These are phyloP conservation scores for Potentilla sterilis DNA, from an alignment of 306 rosid genomes.

Conservation along the genomic window DNA sequence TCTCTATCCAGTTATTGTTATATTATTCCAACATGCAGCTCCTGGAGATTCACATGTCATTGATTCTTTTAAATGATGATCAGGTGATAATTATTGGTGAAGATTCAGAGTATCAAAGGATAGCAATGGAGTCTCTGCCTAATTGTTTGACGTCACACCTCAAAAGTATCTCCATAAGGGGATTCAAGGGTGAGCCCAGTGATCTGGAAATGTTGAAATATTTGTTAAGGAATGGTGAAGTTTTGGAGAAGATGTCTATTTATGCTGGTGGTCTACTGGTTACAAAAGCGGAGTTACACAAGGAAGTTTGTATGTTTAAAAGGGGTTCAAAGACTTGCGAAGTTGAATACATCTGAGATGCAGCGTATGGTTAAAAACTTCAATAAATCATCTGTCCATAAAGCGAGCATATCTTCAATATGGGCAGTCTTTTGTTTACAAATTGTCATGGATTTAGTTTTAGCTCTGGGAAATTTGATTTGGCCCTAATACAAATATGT, in stretches of 20 bases:
- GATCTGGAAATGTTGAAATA: slow-evolving; percentile 2
- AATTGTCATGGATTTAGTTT: too few relatives aligned
- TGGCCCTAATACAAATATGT: too few relatives aligned
- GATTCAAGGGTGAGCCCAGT: background rate
- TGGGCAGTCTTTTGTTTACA: background rate
- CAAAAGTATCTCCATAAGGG: background rate
- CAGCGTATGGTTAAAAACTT: background rate
- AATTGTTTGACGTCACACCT: background rate
- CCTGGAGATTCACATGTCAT: background rate
- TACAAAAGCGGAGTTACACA: background rate
- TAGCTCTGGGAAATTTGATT: background rate
- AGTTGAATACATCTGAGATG: slow-evolving; percentile 2
- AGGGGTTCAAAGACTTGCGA: background rate
- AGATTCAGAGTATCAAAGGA: background rate
- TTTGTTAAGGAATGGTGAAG: background rate
- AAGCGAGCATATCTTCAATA: background rate
- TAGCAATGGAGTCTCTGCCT: background rate
- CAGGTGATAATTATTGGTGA: background rate
- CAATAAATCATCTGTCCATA: too few relatives aligned
- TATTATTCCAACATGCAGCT: background rate
- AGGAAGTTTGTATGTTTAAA: background rate
- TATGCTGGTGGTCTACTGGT: background rate
- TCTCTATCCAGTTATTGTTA: background rate
- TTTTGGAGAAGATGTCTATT: slow-evolving; percentile 5
- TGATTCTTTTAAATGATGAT: background rate